A percentile compares a stretch with the other conserved stretches of the same genome.
These are phyloP conservation scores for Kwoniella newhampshirensis DNA, from an alignment of 768 basidiomycete species.

Conservation along the genomic window DNA sequence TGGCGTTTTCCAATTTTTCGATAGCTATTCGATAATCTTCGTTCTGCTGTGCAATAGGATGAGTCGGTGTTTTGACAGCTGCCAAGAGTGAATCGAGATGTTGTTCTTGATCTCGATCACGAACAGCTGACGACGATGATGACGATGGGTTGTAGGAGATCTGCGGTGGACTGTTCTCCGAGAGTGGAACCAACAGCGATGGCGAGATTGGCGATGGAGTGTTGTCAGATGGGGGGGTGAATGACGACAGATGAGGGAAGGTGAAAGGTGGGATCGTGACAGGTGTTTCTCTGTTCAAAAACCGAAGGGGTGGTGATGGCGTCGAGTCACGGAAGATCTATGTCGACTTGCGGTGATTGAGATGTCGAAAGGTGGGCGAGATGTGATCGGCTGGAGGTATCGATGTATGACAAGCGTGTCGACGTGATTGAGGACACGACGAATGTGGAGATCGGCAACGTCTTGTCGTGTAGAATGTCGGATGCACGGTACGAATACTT, in stretches of 20 bases:
- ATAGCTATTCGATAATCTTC: conserved; percentile 28
- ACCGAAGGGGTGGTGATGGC: not conserved
- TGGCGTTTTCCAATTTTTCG: conserved; percentile 25
- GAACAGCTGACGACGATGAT: not conserved
- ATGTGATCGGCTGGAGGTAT: too few relatives aligned
- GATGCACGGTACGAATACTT: too few relatives aligned
- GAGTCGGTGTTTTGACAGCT: not conserved
- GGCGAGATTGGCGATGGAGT: conserved; percentile 15
- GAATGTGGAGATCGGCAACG: too few relatives aligned
- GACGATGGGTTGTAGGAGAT: too few relatives aligned
- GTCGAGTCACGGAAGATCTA: too few relatives aligned
- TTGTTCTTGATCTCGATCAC: not conserved
- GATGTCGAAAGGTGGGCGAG: too few relatives aligned
- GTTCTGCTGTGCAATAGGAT: conserved; percentile 1
- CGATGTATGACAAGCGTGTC: too few relatives aligned
- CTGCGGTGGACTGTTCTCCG: conserved; percentile 6
- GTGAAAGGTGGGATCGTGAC: too few relatives aligned
- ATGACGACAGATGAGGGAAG: not conserved
- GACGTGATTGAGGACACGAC: too few relatives aligned
- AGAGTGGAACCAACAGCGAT: conserved; percentile 18
- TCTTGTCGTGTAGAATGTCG: too few relatives aligned
- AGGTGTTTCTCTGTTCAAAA: not conserved
- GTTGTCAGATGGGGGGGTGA: conserved; percentile 6
- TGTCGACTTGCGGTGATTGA: too few relatives aligned
- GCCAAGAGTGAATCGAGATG: not conserved